Percentiles rank a stretch among this genome's conserved stretches.
Conservation (phyloP, 2,329 filamentous ascomycete genomes). For the Ambrosiella beaveri region DNA sequence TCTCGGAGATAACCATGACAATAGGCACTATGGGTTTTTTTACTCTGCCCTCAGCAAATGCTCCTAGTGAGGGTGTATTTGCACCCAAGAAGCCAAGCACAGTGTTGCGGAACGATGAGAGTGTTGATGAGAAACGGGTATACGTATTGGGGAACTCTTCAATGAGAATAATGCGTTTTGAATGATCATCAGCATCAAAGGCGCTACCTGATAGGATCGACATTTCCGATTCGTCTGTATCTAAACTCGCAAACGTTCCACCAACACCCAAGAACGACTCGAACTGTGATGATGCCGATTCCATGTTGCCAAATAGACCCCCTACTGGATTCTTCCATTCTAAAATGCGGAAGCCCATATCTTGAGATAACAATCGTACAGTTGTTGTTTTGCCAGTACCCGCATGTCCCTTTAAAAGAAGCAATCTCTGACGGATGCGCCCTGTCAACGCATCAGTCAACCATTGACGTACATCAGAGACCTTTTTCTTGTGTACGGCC, state of each 20-base stretch:
- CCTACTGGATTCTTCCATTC: conserved; percentile 81
- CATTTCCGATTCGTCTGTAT: conserved; percentile 20
- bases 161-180: conserved; percentile 46
- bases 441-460: conserved; percentile 56
- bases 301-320: conserved; percentile 40
- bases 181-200: conserved; percentile 10
- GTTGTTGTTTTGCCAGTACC: conserved; percentile 90
- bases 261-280: conserved; percentile 79
- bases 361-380: conserved; percentile 55
- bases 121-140: conserved; percentile 42
- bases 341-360: conserved; percentile 59
- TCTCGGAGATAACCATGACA: conserved; percentile 84
- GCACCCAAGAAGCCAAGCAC: conserved; percentile 59
- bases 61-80: conserved; percentile 39
- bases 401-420: conserved; percentile 78
- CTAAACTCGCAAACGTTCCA: conserved; percentile 60
- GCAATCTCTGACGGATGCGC: conserved; percentile 48
- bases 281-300: conserved; percentile 64
- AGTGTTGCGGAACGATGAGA: conserved; percentile 57
- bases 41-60: conserved; percentile 26
- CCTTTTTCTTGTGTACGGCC: conserved; percentile 88
- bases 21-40: conserved; percentile 47
- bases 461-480: conserved; percentile 71
- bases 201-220: neutral
- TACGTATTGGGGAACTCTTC: conserved; percentile 73